These are phyloP conservation scores for Phaeosphaeriaceae sp. DNA, from an alignment of 2,329 filamentous ascomycete species.

Conservation along the genomic window DNA sequence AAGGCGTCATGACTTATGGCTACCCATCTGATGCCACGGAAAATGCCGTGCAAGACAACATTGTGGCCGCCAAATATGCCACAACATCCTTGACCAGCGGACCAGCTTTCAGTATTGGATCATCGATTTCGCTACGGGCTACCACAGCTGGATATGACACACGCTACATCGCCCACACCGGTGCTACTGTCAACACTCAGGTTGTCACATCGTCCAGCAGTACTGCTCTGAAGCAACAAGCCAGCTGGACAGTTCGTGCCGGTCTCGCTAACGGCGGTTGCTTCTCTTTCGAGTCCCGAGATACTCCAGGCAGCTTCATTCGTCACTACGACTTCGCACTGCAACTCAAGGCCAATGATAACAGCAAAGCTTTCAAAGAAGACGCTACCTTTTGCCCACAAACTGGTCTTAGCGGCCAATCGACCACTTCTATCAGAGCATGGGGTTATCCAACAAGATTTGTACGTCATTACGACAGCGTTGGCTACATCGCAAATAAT, in stretches of 20 bases:
- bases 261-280: constrained; percentile 65
- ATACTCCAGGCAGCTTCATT: constrained; percentile 65
- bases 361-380: constrained; percentile 63
- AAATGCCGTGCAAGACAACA: constrained; percentile 64
- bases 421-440: constrained; percentile 60
- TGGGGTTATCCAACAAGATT: constrained; percentile 69
- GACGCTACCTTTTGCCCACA: constrained; percentile 70
- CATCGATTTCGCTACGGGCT: constrained; percentile 60
- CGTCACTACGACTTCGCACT: constrained; percentile 64
- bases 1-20: constrained; percentile 69
- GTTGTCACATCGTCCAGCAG: constrained; percentile 61
- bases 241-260: constrained; percentile 65
- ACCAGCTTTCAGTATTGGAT: constrained; percentile 56
- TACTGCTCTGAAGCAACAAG: constrained; percentile 58
- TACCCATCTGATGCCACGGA: constrained; percentile 68
- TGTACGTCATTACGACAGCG: constrained; percentile 61
- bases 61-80: constrained; percentile 66
- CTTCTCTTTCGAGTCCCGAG: constrained; percentile 66
- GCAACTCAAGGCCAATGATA: constrained; percentile 59
- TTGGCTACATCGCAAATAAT: constrained; percentile 60
- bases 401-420: constrained; percentile 57
- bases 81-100: constrained; percentile 58
- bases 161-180: constrained; percentile 63
- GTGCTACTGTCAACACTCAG: constrained; percentile 61
- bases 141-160: constrained; percentile 63